These are phyloP conservation scores for Penicillium psychrofluorescens DNA, from an alignment of 495 filamentous ascomycete species.

Conservation along the genomic window DNA sequence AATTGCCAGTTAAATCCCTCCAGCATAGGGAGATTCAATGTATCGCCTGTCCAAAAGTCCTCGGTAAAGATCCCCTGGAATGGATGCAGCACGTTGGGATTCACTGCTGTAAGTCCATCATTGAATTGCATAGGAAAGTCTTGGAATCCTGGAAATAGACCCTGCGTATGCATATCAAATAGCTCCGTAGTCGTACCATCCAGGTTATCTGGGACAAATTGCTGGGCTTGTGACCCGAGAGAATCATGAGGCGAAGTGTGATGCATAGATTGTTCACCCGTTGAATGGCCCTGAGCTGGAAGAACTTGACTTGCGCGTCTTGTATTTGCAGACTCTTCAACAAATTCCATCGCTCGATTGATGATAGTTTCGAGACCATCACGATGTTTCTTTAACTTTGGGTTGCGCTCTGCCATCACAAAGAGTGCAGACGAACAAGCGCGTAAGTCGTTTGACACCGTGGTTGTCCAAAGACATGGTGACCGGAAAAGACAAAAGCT, in stretches of 20 bases:
- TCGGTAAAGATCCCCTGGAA: constrained; percentile 7
- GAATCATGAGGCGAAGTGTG: too few species aligned
- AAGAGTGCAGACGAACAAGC: constrained; percentile 34
- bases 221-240: too few species aligned
- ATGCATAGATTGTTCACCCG: too few species aligned
- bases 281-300: too few species aligned
- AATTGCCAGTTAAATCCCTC: not conserved
- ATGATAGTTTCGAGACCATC: constrained; percentile 34
- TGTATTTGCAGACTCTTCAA: not conserved
- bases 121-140: constrained; percentile 1
- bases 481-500: constrained; percentile 20
- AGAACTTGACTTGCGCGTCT: too few species aligned
- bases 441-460: constrained; percentile 31
- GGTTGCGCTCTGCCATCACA: constrained; percentile 37
- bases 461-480: constrained; percentile 28
- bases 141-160: constrained; percentile 1
- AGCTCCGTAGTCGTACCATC: too few species aligned
- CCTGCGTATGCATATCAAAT: too few species aligned
- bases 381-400: constrained; percentile 31
- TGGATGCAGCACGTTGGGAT: not conserved
- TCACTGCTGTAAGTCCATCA: not conserved
- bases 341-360: constrained; percentile 29
- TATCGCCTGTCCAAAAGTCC: constrained; percentile 10
- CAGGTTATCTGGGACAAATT: too few species aligned
- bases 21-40: not conserved